Percentiles rank a stretch among this genome's conserved stretches.
phyloP scores from a whole-genome alignment of 768 basidiomycete species.

The Suillus hirtellus region DNA sequence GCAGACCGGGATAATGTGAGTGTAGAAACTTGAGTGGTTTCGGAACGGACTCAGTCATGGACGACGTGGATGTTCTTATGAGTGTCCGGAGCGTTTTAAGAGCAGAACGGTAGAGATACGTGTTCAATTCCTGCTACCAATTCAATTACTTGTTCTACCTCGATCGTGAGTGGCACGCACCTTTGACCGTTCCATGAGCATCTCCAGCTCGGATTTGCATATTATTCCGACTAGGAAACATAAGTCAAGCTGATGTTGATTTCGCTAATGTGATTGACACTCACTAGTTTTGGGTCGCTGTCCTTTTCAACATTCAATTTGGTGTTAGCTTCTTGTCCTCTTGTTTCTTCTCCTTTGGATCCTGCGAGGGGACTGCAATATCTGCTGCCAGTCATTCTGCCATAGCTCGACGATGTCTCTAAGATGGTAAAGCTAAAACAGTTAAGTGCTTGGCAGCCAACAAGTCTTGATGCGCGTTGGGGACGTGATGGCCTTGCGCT shows the following conservation, averaged over 20 bases:
- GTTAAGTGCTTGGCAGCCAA: conserved; percentile 27
- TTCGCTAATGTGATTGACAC: conserved; percentile 32
- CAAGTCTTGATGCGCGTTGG: conserved; percentile 4
- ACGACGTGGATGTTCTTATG: conserved; percentile 94
- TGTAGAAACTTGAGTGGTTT: conserved; percentile 98
- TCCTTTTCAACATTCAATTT: conserved; percentile 54
- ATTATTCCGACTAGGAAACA: conserved; percentile 81
- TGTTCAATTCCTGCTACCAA: conserved; percentile 76
- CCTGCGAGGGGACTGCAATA: conserved; percentile 68
- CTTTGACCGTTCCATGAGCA: conserved; percentile 93
- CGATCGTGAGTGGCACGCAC: conserved; percentile 42
- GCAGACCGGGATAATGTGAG: conserved; percentile 87
- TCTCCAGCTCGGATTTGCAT: conserved; percentile 93
- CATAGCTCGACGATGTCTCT: conserved; percentile 40
- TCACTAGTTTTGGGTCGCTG: conserved; percentile 65
- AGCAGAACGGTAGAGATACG: conserved; percentile 81
- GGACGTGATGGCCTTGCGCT: background rate
- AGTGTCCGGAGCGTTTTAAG: conserved; percentile 91
- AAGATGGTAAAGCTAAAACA: conserved; percentile 18
- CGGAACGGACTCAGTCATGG: conserved; percentile 98
- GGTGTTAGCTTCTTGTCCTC: conserved; percentile 45
- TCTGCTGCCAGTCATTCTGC: conserved; percentile 57
- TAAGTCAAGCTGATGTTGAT: conserved; percentile 13
- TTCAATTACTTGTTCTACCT: conserved; percentile 16
- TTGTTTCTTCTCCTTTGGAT: conserved; percentile 67